Conservation (phyloP, 2,329 filamentous ascomycete genomes). For the Paramyrothecium sp. region DNA sequence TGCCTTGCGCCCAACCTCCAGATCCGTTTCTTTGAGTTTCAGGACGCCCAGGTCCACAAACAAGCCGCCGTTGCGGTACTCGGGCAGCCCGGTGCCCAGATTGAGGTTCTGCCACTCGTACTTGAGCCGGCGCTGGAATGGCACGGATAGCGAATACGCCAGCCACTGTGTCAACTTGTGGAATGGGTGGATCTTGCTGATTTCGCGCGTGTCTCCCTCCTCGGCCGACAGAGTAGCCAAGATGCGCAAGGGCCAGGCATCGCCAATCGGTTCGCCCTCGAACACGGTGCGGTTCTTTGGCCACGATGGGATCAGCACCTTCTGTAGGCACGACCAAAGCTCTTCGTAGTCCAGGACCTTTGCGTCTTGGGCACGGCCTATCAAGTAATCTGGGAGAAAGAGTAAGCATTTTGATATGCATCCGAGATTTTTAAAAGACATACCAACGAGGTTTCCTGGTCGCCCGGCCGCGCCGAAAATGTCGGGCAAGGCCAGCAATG, state of each 20-base stretch:
- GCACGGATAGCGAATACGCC: constrained; percentile 69
- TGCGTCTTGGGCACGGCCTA: constrained; percentile 21
- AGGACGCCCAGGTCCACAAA: constrained; percentile 60
- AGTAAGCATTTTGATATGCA: background rate
- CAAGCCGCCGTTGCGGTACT: constrained; percentile 71
- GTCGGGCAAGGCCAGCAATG: constrained; percentile 31
- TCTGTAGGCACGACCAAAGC: constrained; percentile 43
- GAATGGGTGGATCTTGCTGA: constrained; percentile 45
- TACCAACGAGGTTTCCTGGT: constrained; percentile 48
- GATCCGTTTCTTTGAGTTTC: constrained; percentile 44
- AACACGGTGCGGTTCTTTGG: constrained; percentile 50
- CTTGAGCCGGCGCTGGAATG: constrained; percentile 52
- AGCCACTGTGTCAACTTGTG: constrained; percentile 72
- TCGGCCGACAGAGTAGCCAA: constrained; percentile 10
- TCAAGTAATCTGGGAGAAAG: constrained; percentile 34
- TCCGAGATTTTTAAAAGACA: constrained; percentile 5
- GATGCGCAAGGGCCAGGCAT: constrained; percentile 45
- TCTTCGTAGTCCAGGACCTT: constrained; percentile 32
- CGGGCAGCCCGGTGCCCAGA: constrained; percentile 65
- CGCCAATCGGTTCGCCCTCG: constrained; percentile 41
- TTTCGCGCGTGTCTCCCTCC: constrained; percentile 2
- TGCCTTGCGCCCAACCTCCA: constrained; percentile 39
- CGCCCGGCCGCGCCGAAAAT: constrained; percentile 41
- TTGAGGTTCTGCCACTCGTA: constrained; percentile 50
- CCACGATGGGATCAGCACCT: constrained; percentile 46